phyloP scores from a whole-genome alignment of 306 rosid genomes.

The Gleditsia sinensis region DNA sequence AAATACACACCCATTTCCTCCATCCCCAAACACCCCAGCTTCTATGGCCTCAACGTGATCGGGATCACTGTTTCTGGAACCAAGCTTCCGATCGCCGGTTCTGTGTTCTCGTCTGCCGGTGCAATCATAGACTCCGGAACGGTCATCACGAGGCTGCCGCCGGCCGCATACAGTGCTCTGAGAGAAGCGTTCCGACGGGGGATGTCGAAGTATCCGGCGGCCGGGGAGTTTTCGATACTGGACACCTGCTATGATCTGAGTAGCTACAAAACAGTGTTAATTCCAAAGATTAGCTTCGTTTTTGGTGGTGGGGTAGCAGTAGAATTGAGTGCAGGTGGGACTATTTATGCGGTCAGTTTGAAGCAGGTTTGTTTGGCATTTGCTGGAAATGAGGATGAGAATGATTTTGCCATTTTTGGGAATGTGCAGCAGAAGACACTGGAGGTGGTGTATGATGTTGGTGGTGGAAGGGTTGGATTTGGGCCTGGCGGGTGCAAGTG shows the following conservation, averaged over 20 bases:
- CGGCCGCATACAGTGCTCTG: slow-evolving; percentile 53
- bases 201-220: slow-evolving; percentile 51
- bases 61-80: slow-evolving; percentile 49
- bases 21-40: slow-evolving; percentile 19
- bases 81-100: slow-evolving; percentile 38
- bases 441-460: slow-evolving; percentile 69
- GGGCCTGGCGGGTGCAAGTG: slow-evolving; percentile 55
- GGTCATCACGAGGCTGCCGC: slow-evolving; percentile 64
- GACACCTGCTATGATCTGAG: slow-evolving; percentile 82
- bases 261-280: background rate
- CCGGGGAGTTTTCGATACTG: slow-evolving; percentile 35
- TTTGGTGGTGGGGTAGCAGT: slow-evolving; percentile 40
- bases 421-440: slow-evolving; percentile 71
- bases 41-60: slow-evolving; percentile 51
- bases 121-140: slow-evolving; percentile 80
- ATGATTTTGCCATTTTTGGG: slow-evolving; percentile 53
- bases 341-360: slow-evolving; percentile 23
- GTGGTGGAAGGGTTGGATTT: slow-evolving; percentile 61
- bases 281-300: slow-evolving; percentile 53
- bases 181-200: slow-evolving; percentile 34
- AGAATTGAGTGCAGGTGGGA: slow-evolving; percentile 39
- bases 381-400: slow-evolving; percentile 50
- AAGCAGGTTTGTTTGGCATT: slow-evolving; percentile 69
- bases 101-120: slow-evolving; percentile 51
- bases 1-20: slow-evolving; percentile 57